These are phyloP conservation scores for Pseudovirgaria hyperparasitica DNA, from an alignment of 2,329 filamentous ascomycete genomes.

Conservation along the genomic window DNA sequence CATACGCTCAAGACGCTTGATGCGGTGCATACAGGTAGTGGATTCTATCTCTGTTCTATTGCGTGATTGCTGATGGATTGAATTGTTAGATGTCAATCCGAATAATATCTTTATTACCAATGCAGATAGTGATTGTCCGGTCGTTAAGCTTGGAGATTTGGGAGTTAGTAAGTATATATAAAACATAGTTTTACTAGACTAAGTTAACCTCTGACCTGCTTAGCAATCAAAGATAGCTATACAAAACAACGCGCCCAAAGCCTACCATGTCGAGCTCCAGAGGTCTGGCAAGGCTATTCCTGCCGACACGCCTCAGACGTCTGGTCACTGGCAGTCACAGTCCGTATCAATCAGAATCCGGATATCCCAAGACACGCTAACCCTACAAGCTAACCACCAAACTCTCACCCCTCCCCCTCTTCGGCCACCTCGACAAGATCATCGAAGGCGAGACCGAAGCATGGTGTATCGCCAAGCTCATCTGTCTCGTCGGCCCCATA, in stretches of 20 bases:
- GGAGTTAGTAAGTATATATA: too few species aligned
- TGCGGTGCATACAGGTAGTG: conserved; percentile 10
- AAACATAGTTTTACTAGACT: too few species aligned
- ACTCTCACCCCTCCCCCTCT: conserved; percentile 7
- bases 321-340: conserved; percentile 12
- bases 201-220: too few species aligned
- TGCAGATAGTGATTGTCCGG: conserved; percentile 6
- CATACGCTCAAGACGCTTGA: conserved; percentile 3
- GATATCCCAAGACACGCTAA: conserved; percentile 3
- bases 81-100: conserved; percentile 10
- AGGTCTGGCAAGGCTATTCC: too few species aligned
- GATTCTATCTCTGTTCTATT: conserved; percentile 1
- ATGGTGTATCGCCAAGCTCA: conserved; percentile 13
- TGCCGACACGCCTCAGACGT: conserved; percentile 11
- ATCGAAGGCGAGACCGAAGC: conserved; percentile 9
- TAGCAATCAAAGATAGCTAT: too few species aligned
- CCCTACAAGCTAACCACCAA: conserved; percentile 8
- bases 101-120: conserved; percentile 11
- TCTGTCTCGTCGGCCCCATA: conserved; percentile 9
- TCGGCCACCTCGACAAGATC: conserved; percentile 10
- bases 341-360: conserved; percentile 5
- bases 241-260: too few species aligned
- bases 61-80: conserved; percentile 2
- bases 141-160: conserved; percentile 10
- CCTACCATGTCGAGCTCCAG: too few species aligned